Base-by-base conservation (phyloP, 352 stramenopile species). In the Albugo candida region DNA sequence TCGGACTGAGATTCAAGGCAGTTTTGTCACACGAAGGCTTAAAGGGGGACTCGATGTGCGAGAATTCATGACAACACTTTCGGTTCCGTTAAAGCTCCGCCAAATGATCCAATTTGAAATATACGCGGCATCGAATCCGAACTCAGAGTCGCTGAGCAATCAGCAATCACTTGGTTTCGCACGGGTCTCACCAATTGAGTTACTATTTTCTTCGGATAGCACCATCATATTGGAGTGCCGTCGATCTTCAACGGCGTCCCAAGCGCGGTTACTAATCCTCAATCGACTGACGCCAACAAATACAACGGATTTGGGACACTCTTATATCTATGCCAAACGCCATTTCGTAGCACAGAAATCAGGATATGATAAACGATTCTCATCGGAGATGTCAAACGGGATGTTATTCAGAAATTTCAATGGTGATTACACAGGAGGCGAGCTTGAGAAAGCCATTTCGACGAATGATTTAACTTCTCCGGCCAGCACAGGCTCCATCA, bases 91-190 rank as follows among this genome's bases (percentile, higher is more conserved):
- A 5, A 63, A 62, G n/a, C 59, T 61, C 18, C 67, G 67, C 40
- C 60, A 66, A 5, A 78, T 82, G 58, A 54, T 92, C 1, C 78
- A 88, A 44, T 80, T 92, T 51, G 75, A 92, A 54, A 64, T 88
- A 13, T 87, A 71, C 45, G 62, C 70, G 13, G 60, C n/a, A 35
- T 57, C 69, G 31, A 82, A 75, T 16, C 61, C 67, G 13, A 53
- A 58, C 16, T 71, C 71, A 0, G 78, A 92, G 48, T 37, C 44
- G 0, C 52, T 83, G n/a, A 58, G 61, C 13, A 44, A 54, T 13
- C 75, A 92, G 49, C 67, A 79, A 36, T 78, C 67, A 19, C 59
- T 92, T 1, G 78, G 73, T 1, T 83, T 84, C 40, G 73, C 82
- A 8, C 67, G 70, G n/a, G 65, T 88, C 40, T 75, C 70, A 12